Evolutionary conservation across 176 grass and related monocot genomes (phyloP), one percentile per base, ranked within the genome.

Genomic region (Carex pumila): DNA sequence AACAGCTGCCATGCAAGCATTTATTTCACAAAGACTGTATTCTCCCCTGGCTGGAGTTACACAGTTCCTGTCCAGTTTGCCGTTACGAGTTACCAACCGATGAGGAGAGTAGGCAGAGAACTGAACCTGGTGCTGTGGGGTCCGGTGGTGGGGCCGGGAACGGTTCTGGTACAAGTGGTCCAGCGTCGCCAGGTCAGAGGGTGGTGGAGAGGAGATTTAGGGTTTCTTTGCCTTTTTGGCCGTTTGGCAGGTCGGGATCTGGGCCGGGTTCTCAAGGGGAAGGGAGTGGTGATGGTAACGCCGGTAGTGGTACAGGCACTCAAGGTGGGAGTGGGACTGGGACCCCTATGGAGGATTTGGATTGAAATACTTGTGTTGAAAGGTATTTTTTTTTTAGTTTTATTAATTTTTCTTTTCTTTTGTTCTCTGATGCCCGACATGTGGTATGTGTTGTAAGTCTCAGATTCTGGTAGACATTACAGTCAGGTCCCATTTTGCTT

Each of bases 51-150:
- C 93, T 99, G 49, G 93, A 99, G 22, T 85, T 95, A 43, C 96
- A 99, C 85, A 99, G 91, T 88, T 95, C 96, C 25, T 99, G 96
- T 84, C 96, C 96, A 0, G 96, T 99, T 39, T 99, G 96, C 85
- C 89, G 93, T 31, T 87, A 88, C 22, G 93, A 99, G 86, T 63
- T 99, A 65, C 93, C 96, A 30, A 90, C 93, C 10, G 92, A 98
- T 53, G 92, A 95, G 1, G 91, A 90, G 75, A 56, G 91, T 31
- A 81, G 53, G 13, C 31, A 17, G 34, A 78, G 73, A 57, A 78
- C 52, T 14, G 73, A 49, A 14, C 71, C 83, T 31, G 12, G 25
- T 0, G 61, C 39, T 47, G 77, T 56, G 17, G 62, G 62, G 12
- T 59, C 61, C 17, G 71, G 57, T 79, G 52, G 76, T 83, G 59